Conservation (phyloP, 1,139 yeast species). For the Taphrina communis region DNA sequence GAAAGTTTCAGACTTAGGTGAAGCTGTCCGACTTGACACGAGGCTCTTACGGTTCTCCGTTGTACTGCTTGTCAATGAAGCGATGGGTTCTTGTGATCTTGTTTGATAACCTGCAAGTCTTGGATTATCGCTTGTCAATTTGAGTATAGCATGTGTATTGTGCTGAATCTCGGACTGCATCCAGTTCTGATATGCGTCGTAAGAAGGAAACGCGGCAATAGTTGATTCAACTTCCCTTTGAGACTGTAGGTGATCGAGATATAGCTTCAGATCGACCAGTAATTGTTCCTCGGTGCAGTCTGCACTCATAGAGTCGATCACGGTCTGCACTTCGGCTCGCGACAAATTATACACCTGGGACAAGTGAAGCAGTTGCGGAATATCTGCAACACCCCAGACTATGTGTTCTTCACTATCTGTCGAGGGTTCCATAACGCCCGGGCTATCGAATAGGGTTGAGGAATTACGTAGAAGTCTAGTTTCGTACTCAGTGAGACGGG, state of each 20-base stretch:
- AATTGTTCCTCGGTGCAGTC: conserved; percentile 10
- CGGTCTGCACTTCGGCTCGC: conserved; percentile 3
- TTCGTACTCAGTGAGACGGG: conserved; percentile 32
- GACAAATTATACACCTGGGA: not conserved
- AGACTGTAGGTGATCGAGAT: conserved; percentile 8
- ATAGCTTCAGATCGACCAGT: conserved; percentile 24
- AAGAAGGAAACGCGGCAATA: conserved; percentile 9
- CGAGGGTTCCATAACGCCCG: not conserved
- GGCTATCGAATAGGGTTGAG: not conserved
- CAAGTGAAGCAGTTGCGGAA: conserved; percentile 8
- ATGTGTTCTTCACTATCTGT: not conserved
- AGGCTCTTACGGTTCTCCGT: not conserved
- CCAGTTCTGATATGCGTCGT: conserved; percentile 22
- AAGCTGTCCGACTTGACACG: conserved; percentile 9
- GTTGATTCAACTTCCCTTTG: not conserved
- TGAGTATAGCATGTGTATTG: conserved; percentile 22
- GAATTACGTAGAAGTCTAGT: conserved; percentile 24
- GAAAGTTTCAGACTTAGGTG: conserved; percentile 2
- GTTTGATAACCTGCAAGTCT: not conserved
- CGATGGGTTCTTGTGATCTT: not conserved
- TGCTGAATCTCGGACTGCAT: conserved; percentile 13
- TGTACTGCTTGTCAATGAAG: not conserved
- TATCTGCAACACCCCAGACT: not conserved
- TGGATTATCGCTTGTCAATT: conserved; percentile 28
- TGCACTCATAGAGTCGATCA: conserved; percentile 13